phyloP scores from a whole-genome alignment of 2,329 filamentous ascomycete species.

The Nothopassalora personata region DNA sequence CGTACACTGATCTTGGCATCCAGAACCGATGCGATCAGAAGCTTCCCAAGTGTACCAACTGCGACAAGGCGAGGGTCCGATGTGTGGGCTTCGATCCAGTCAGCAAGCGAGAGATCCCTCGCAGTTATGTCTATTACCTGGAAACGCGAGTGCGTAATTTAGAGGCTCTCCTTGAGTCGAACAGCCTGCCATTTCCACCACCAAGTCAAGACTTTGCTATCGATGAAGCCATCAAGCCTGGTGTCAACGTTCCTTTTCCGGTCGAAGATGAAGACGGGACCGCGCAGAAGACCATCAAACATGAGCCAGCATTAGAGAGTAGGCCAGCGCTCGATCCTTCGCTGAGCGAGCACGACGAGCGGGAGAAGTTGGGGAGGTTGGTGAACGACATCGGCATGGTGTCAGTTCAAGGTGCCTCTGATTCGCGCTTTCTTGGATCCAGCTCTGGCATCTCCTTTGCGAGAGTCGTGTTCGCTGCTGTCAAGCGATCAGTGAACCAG shows the following conservation, averaged over 20 bases:
- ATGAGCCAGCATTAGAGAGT: neutral
- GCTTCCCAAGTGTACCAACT: slow-evolving; percentile 82
- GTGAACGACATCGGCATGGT: slow-evolving; percentile 69
- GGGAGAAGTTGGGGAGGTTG: slow-evolving; percentile 59
- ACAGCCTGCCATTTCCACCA: slow-evolving; percentile 66
- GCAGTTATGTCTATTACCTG: slow-evolving; percentile 88
- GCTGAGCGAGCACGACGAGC: slow-evolving; percentile 48
- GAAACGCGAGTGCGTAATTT: slow-evolving; percentile 81
- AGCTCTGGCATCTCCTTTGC: slow-evolving; percentile 92
- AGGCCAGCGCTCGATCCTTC: slow-evolving; percentile 22
- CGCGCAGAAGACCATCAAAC: slow-evolving; percentile 6
- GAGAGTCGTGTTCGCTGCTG: slow-evolving; percentile 85
- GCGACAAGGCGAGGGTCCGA: slow-evolving; percentile 83
- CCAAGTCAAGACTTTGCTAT: slow-evolving; percentile 58
- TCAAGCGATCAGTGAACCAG: slow-evolving; percentile 65
- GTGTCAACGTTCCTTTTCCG: slow-evolving; percentile 34
- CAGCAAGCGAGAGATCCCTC: slow-evolving; percentile 87
- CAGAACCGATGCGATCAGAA: slow-evolving; percentile 87
- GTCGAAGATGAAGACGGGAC: slow-evolving; percentile 18
- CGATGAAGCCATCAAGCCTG: slow-evolving; percentile 32
- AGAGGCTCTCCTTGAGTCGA: slow-evolving; percentile 65
- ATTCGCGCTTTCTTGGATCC: slow-evolving; percentile 75
- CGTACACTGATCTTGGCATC: neutral
- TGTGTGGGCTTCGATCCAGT: slow-evolving; percentile 97
- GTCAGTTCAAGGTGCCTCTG: slow-evolving; percentile 66